These are phyloP conservation scores for Brachypodium distachyon DNA, from an alignment of 202 grass and related monocot species.

Conservation along the genomic window DNA sequence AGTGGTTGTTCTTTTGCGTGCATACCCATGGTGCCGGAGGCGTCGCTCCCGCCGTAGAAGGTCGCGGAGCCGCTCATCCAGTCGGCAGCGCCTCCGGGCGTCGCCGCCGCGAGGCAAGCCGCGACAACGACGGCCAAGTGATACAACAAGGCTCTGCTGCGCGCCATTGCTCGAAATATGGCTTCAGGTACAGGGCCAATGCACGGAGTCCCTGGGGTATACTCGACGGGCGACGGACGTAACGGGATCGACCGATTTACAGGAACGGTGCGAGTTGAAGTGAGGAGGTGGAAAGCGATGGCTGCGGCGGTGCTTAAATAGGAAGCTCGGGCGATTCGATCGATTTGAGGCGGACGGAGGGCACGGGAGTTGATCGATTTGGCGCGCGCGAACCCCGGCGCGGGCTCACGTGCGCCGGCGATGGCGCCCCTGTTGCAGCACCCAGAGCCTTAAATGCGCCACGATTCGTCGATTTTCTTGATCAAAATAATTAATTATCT, in stretches of 20 bases:
- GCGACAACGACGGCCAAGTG: not conserved
- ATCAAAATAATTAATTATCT: too few species aligned
- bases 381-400: constrained; percentile 11
- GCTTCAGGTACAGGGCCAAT: not conserved
- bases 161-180: constrained; percentile 26
- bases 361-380: constrained; percentile 29
- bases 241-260: not conserved
- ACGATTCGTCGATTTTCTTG: constrained; percentile 3
- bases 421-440: constrained; percentile 12
- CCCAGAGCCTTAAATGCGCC: constrained; percentile 44
- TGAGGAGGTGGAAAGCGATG: constrained; percentile 21
- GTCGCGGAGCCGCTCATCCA: constrained; percentile 27
- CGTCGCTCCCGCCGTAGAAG: constrained; percentile 71
- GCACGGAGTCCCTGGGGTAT: not conserved
- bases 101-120: constrained; percentile 14
- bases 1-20: too few species aligned
- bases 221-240: not conserved
- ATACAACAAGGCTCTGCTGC: not conserved
- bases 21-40: constrained; percentile 82
- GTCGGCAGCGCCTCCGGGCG: not conserved
- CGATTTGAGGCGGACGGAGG: not conserved
- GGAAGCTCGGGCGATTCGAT: not conserved
- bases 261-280: not conserved
- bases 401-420: constrained; percentile 23
- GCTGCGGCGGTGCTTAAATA: constrained; percentile 36